Evolutionary conservation across 306 rosid genomes (phyloP).

Genomic region (Ormosia emarginata): DNA sequence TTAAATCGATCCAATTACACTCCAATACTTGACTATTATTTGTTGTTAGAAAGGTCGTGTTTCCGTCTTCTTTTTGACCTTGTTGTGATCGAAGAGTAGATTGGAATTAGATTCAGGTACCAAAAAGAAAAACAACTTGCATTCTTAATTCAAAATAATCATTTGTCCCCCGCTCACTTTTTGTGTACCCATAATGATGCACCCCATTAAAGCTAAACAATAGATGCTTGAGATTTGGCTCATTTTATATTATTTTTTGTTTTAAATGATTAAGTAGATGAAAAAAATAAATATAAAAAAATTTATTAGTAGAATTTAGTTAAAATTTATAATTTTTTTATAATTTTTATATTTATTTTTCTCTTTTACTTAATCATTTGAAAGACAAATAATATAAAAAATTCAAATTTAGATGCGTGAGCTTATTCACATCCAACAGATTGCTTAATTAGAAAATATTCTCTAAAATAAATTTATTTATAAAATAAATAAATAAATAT

Average conservation of each 20-base stretch:
- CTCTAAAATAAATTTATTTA: too few species aligned
- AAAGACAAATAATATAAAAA: too few species aligned
- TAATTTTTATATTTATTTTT: too few species aligned
- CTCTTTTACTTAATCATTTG: too few species aligned
- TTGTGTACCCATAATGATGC: slow-evolving; percentile 25
- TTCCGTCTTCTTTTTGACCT: slow-evolving; percentile 28
- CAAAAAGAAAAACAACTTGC: slow-evolving; percentile 35
- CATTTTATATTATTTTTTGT: too few species aligned
- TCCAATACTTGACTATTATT: neutral
- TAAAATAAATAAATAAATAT: too few species aligned
- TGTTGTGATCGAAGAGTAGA: slow-evolving; percentile 30
- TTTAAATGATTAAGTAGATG: too few species aligned
- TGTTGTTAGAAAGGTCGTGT: slow-evolving; percentile 1
- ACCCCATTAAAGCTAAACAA: slow-evolving; percentile 30
- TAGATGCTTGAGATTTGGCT: slow-evolving; percentile 29
- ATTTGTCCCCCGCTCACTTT: slow-evolving; percentile 27
- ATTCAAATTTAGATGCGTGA: too few species aligned
- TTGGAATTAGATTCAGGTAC: slow-evolving; percentile 43
- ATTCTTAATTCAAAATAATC: slow-evolving; percentile 37
- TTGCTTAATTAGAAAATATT: neutral
- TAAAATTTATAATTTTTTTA: too few species aligned
- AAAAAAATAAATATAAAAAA: too few species aligned
- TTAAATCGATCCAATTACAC: too few species aligned
- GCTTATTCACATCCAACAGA: slow-evolving; percentile 33
- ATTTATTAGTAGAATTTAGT: too few species aligned